Percentiles rank a stretch among this genome's conserved stretches.
Conservation (phyloP, 2,329 filamentous ascomycete genomes). For the Setomelanomma holmii region DNA sequence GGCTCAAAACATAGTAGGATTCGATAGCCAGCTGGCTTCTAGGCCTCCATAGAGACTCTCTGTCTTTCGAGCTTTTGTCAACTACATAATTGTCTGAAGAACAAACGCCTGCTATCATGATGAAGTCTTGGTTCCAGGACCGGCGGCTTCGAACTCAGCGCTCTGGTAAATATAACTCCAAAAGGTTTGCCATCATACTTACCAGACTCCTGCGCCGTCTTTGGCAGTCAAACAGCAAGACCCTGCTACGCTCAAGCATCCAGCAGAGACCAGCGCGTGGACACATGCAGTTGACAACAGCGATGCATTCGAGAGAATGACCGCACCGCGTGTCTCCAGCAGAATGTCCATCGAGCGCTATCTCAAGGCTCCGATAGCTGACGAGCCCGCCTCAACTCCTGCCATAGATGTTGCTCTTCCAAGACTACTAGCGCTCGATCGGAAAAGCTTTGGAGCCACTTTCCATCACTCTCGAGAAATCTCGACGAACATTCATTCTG, state of each 20-base stretch:
- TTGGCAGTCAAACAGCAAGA: conserved; percentile 13
- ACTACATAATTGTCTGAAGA: background rate
- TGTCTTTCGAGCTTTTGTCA: background rate
- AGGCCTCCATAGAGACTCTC: background rate
- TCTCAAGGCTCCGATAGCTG: conserved; percentile 31
- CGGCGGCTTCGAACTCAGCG: conserved; percentile 24
- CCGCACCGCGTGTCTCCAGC: conserved; percentile 21
- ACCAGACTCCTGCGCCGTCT: conserved; percentile 12
- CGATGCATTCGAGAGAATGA: conserved; percentile 13
- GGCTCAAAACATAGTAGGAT: background rate
- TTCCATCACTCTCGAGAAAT: conserved; percentile 24
- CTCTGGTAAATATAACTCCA: conserved; percentile 18
- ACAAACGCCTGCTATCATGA: background rate
- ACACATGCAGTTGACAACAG: conserved; percentile 3
- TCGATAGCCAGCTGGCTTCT: background rate
- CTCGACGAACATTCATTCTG: conserved; percentile 31
- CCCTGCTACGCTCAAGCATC: background rate
- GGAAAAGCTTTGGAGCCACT: background rate
- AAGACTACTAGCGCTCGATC: conserved; percentile 16
- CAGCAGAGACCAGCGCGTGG: too few relatives aligned
- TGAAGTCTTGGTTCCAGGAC: conserved; percentile 32
- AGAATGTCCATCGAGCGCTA: conserved; percentile 37
- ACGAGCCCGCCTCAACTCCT: conserved; percentile 34
- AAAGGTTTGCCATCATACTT: background rate
- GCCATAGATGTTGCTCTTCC: conserved; percentile 32